phyloP scores from a whole-genome alignment of 1,284 basidiomycete genomes.

The Vanrija humicola region DNA sequence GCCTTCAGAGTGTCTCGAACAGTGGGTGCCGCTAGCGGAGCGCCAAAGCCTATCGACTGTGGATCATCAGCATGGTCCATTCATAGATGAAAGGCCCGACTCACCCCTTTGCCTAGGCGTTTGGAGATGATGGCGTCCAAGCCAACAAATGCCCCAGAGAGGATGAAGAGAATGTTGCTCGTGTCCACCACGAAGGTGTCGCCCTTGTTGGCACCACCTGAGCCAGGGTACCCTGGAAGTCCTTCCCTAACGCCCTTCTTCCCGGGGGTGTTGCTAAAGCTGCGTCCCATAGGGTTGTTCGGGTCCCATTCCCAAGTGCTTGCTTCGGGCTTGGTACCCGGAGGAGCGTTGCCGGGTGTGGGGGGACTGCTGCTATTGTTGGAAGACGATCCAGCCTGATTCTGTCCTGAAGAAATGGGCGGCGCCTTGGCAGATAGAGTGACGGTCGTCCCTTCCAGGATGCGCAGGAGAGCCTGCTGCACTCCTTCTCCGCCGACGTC shows the following conservation, averaged over 20 bases:
- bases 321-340: slow-evolving; percentile 21
- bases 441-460: slow-evolving; percentile 87
- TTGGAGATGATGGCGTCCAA: slow-evolving; percentile 75
- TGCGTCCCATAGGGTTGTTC: slow-evolving; percentile 39
- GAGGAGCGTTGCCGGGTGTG: neutral
- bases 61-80: neutral
- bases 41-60: slow-evolving; percentile 84
- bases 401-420: slow-evolving; percentile 13
- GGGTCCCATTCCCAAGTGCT: slow-evolving; percentile 34
- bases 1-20: slow-evolving; percentile 23
- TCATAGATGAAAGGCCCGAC: slow-evolving; percentile 32
- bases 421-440: slow-evolving; percentile 63
- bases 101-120: slow-evolving; percentile 74
- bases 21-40: slow-evolving; percentile 54
- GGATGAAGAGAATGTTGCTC: slow-evolving; percentile 82
- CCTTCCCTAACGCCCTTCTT: slow-evolving; percentile 46
- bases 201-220: slow-evolving; percentile 35
- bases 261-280: slow-evolving; percentile 23
- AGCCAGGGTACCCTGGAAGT: slow-evolving; percentile 38
- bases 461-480: slow-evolving; percentile 81
- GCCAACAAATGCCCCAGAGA: slow-evolving; percentile 92
- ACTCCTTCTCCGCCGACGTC: slow-evolving; percentile 96
- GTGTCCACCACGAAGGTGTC: slow-evolving; percentile 49
- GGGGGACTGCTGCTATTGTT: slow-evolving; percentile 6
- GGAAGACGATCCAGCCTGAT: slow-evolving; percentile 32